Percentiles rank a stretch among this genome's conserved stretches.
phyloP scores from a whole-genome alignment of 2,329 filamentous ascomycete genomes.

The Conoideocrella luteorostrata region DNA sequence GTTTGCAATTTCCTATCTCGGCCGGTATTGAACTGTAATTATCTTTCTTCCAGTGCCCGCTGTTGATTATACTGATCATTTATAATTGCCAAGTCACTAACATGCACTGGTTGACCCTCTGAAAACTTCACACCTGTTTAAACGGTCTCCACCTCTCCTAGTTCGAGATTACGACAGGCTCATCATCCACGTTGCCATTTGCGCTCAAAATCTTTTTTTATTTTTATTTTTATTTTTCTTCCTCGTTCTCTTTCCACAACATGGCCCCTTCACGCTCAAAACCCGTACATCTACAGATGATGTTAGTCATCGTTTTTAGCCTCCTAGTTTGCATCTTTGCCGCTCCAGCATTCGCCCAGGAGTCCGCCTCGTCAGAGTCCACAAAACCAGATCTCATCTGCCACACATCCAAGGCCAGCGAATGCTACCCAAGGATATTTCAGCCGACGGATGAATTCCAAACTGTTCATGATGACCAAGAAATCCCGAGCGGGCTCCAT shows the following conservation, averaged over 20 bases:
- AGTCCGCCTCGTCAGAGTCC: constrained; percentile 24
- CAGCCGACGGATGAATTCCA: constrained; percentile 60
- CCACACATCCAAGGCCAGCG: constrained; percentile 49
- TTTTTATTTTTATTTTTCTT: no score
- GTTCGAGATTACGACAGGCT: no score
- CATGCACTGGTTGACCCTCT: no score
- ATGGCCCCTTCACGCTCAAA: constrained; percentile 4
- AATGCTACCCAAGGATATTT: constrained; percentile 62
- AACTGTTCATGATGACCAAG: constrained; percentile 55
- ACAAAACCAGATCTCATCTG: constrained; percentile 55
- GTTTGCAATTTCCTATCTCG: not conserved
- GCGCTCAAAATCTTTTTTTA: no score
- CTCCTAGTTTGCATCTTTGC: constrained; percentile 21
- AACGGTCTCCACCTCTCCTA: no score
- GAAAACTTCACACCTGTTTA: no score
- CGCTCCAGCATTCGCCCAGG: constrained; percentile 18
- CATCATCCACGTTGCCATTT: no score
- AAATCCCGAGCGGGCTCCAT: constrained; percentile 59
- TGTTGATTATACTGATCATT: no score
- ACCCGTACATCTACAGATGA: not conserved
- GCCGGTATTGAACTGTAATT: not conserved
- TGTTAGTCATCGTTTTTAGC: constrained; percentile 19
- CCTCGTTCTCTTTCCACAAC: not conserved
- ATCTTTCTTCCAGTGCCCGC: not conserved
- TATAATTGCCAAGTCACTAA: no score